These are phyloP conservation scores for Pichia pseudocactophila DNA, from an alignment of 805 yeast species.

Conservation along the genomic window DNA sequence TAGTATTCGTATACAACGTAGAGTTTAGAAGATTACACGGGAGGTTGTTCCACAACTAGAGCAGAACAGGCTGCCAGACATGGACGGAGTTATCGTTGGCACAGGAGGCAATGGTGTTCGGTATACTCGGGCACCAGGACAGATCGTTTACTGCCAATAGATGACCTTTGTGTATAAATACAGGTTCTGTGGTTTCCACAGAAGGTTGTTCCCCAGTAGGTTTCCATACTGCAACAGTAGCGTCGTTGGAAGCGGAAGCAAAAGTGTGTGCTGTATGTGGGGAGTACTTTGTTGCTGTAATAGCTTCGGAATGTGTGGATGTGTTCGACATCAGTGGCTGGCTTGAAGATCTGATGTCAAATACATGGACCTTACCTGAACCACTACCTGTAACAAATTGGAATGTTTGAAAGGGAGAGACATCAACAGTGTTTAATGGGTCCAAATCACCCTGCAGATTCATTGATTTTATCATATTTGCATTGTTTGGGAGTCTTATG, in stretches of 20 bases:
- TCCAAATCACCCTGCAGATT: constrained; percentile 1
- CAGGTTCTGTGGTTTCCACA: constrained; percentile 16
- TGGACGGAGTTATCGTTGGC: constrained; percentile 85
- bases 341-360: constrained; percentile 53
- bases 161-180: constrained; percentile 81
- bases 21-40: too few species aligned
- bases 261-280: constrained; percentile 43
- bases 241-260: constrained; percentile 62
- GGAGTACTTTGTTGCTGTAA: constrained; percentile 71
- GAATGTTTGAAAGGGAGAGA: constrained; percentile 48
- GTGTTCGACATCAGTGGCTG: constrained; percentile 23
- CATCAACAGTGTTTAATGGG: constrained; percentile 44
- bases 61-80: constrained; percentile 57
- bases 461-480: constrained; percentile 12
- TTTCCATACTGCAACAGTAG: constrained; percentile 56
- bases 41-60: too few species aligned
- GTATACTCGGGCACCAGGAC: constrained; percentile 69
- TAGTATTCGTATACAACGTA: too few species aligned
- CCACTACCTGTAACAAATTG: constrained; percentile 63
- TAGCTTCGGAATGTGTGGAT: constrained; percentile 39
- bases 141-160: constrained; percentile 79
- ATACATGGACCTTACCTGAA: constrained; percentile 43
- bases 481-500: constrained; percentile 29
- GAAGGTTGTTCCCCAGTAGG: constrained; percentile 6
- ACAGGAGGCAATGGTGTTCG: constrained; percentile 65